Evolutionary conservation across 805 yeast species (phyloP), one percentile per base, ranked within the genome.

Genomic region (Candida silvicultrix): DNA sequence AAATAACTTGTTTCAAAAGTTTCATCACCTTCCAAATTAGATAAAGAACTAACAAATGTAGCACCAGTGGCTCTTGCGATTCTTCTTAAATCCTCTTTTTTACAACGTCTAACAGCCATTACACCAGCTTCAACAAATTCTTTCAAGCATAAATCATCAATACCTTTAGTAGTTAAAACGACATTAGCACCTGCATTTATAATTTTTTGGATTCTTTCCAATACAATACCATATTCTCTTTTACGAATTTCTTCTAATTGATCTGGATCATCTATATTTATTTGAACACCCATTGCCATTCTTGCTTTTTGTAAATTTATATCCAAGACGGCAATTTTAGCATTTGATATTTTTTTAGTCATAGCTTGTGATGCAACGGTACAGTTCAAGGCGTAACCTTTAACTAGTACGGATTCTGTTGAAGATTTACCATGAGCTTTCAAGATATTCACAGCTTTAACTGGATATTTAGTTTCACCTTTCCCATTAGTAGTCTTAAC

Each of bases 61-160:
- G 97, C 99, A 49, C 99, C 99, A 1, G 98, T 89, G 40, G 99
- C 98, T 61, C 96, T 79, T 7, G 99, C 98, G 56, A 94, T 92
- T 72, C 99, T 83, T 64, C 96, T 81, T 58, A 94, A 75, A 67
- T 94, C 99, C 68, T 94, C 99, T 64, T 89, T 89, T 68, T 89
- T 89, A 74, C 97, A 89, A 57, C 99, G 81, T 72, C 99, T 85
- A 41, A 94, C 89, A 18, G 97, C 83, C 68, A 88, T 89, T 55
- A 94, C 87, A 48, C 83, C 81, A 43, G 92, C 73, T 57, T 94
- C 99, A 11, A 95, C 78, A 62, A 94, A 87, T 57, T 94, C 77
- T 67, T 88, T 96, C 69, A 94, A 96, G 32, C 99, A 98, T 77
- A 92, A 89, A 71, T 94, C 97, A 70, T 94, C 95, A 62, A 94